Percentiles rank a stretch among this genome's conserved stretches.
Evolutionary conservation across 139 green algal genomes (phyloP).

Genomic region (Chlorella vulgaris): DNA sequence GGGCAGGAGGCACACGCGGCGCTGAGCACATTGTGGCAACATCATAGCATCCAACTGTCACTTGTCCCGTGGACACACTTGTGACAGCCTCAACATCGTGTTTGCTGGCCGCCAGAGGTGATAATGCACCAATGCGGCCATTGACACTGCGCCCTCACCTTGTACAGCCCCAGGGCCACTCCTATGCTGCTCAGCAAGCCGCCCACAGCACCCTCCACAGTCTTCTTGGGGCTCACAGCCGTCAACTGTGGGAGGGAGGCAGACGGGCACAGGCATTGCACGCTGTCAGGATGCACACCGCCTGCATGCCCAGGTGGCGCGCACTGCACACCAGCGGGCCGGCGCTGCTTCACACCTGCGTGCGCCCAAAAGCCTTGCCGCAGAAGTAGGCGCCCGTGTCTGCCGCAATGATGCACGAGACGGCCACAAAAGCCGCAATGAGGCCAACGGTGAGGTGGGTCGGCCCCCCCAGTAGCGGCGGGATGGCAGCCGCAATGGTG

Average conservation of each 20-base stretch:
- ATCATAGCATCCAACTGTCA: too few relatives aligned
- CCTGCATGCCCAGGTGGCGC: too few relatives aligned
- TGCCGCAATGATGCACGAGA: conserved; percentile 83
- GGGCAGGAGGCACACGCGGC: not conserved
- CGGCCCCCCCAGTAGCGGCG: conserved; percentile 49
- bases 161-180: conserved; percentile 54
- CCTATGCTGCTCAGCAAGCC: conserved; percentile 70
- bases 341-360: not conserved
- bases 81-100: too few relatives aligned
- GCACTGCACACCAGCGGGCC: too few relatives aligned
- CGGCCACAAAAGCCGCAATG: conserved; percentile 78
- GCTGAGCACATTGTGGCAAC: too few relatives aligned
- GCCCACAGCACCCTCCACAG: conserved; percentile 87
- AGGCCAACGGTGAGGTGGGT: conserved; percentile 79
- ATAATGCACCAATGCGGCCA: not conserved
- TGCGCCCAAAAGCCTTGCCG: conserved; percentile 71
- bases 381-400: conserved; percentile 91
- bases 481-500: not conserved
- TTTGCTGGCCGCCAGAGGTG: not conserved
- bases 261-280: conserved; percentile 53
- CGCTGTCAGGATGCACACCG: too few relatives aligned
- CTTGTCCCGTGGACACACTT: too few relatives aligned
- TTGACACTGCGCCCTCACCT: not conserved
- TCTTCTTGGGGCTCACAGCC: conserved; percentile 93
- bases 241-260: conserved; percentile 53